These are phyloP conservation scores for Psilocybe sp. DNA, from an alignment of 768 basidiomycete genomes.

Conservation along the genomic window DNA sequence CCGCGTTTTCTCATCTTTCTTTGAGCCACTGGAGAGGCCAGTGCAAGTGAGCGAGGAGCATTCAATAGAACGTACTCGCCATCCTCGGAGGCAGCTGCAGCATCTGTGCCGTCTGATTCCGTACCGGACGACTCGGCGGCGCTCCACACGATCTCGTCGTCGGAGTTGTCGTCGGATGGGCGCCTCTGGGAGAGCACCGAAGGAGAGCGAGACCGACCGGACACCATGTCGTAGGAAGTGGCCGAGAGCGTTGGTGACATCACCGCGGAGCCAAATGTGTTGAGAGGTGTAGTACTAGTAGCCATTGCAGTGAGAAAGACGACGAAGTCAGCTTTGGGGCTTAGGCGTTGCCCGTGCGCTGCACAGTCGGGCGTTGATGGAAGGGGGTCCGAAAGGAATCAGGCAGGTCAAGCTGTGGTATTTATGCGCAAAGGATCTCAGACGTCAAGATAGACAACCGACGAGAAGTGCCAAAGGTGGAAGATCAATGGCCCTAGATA, in stretches of 20 bases:
- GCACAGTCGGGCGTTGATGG: too few species aligned
- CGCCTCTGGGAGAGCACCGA: slow-evolving; percentile 11
- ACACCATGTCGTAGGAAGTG: slow-evolving; percentile 29
- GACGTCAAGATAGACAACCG: slow-evolving; percentile 1
- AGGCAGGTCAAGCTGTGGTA: too few species aligned
- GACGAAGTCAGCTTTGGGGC: background rate
- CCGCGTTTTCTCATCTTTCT: slow-evolving; percentile 9
- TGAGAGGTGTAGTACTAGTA: slow-evolving; percentile 1
- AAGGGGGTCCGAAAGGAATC: too few species aligned
- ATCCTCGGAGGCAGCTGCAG: slow-evolving; percentile 31
- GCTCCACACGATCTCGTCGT: slow-evolving; percentile 58
- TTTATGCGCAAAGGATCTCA: background rate
- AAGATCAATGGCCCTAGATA: background rate
- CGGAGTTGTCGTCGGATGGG: slow-evolving; percentile 34
- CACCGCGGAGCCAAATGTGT: slow-evolving; percentile 12
- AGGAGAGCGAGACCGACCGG: slow-evolving; percentile 18
- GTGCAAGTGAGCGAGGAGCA: slow-evolving; percentile 23
- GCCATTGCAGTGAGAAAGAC: slow-evolving; percentile 9
- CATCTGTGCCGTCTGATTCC: slow-evolving; percentile 24
- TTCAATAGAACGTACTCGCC: slow-evolving; percentile 52
- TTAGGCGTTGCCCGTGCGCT: too few species aligned
- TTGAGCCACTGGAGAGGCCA: background rate
- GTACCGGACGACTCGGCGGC: slow-evolving; percentile 31
- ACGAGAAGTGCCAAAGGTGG: slow-evolving; percentile 6
- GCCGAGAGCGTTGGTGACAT: slow-evolving; percentile 21